Evolutionary conservation across 2,329 filamentous ascomycete species (phyloP).

Genomic region (Didymella pinodella): DNA sequence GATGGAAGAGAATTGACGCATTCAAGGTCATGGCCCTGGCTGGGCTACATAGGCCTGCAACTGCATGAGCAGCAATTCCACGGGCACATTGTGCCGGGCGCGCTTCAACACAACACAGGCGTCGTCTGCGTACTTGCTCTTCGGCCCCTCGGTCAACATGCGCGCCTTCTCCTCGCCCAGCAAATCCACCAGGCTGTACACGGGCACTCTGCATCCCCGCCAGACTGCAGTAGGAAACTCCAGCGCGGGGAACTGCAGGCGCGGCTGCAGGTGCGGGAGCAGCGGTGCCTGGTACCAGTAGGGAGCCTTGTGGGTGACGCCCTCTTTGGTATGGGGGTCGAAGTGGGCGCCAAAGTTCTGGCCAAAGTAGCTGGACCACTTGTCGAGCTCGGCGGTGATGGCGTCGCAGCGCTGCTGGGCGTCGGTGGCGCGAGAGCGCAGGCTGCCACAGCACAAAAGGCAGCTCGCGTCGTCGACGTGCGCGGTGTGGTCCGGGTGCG

Average conservation of each 20-base stretch:
- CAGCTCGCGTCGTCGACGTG: constrained; percentile 40
- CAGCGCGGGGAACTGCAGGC: constrained; percentile 40
- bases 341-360: constrained; percentile 25
- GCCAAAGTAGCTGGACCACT: constrained; percentile 30
- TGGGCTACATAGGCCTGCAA: constrained; percentile 41
- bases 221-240: constrained; percentile 43
- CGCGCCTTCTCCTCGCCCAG: constrained; percentile 40
- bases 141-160: constrained; percentile 29
- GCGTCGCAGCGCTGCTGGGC: constrained; percentile 23
- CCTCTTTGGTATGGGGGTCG: constrained; percentile 37
- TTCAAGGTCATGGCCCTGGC: not conserved
- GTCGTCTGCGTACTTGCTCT: constrained; percentile 33
- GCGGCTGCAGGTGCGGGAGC: constrained; percentile 38
- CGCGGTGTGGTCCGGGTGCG: constrained; percentile 32
- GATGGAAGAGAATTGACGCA: no score
- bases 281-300: constrained; percentile 41
- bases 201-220: constrained; percentile 40
- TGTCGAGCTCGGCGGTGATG: constrained; percentile 34
- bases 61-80: constrained; percentile 45
- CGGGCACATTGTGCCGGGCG: constrained; percentile 38
- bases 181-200: constrained; percentile 48
- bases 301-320: constrained; percentile 36
- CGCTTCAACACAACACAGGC: constrained; percentile 42
- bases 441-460: constrained; percentile 36
- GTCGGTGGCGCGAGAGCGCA: constrained; percentile 39